Evolutionary conservation across 2,329 filamentous ascomycete genomes (phyloP).

Genomic region (Fusarium tricinctum): DNA sequence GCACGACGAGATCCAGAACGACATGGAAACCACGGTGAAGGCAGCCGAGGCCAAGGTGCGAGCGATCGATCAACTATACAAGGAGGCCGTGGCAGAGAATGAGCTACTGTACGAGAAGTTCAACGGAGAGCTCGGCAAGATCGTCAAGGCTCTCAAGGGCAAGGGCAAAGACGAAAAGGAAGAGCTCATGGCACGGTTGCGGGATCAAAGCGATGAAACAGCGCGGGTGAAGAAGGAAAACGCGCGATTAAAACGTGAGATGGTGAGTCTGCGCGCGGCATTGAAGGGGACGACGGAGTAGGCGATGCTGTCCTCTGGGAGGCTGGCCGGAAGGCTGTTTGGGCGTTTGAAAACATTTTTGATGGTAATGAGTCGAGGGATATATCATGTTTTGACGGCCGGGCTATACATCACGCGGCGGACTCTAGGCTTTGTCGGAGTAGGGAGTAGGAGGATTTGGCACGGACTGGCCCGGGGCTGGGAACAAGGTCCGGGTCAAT

Average conservation of each 20-base stretch:
- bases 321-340: constrained; percentile 38
- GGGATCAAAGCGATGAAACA: constrained; percentile 82
- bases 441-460: constrained; percentile 43
- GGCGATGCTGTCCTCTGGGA: constrained; percentile 46
- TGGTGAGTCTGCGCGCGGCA: constrained; percentile 75
- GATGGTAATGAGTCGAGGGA: constrained; percentile 30
- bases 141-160: constrained; percentile 80
- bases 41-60: constrained; percentile 83
- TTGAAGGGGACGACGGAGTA: constrained; percentile 62
- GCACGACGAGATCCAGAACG: constrained; percentile 74
- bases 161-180: constrained; percentile 83
- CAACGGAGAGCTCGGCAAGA: constrained; percentile 89
- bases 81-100: constrained; percentile 89
- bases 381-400: constrained; percentile 38
- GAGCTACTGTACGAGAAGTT: constrained; percentile 93
- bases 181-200: constrained; percentile 78
- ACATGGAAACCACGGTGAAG: constrained; percentile 78
- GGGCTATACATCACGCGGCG: constrained; percentile 43
- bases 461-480: constrained; percentile 41
- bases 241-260: constrained; percentile 83
- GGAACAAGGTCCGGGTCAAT: constrained; percentile 35
- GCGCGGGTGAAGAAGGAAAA: constrained; percentile 88
- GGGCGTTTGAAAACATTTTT: constrained; percentile 38
- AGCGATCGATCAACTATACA: constrained; percentile 89
- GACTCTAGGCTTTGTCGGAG: constrained; percentile 37